A percentile compares a stretch with the other conserved stretches of the same genome.
These are phyloP conservation scores for Nigrospora osmanthi DNA, from an alignment of 2,329 filamentous ascomycete species.

Conservation along the genomic window DNA sequence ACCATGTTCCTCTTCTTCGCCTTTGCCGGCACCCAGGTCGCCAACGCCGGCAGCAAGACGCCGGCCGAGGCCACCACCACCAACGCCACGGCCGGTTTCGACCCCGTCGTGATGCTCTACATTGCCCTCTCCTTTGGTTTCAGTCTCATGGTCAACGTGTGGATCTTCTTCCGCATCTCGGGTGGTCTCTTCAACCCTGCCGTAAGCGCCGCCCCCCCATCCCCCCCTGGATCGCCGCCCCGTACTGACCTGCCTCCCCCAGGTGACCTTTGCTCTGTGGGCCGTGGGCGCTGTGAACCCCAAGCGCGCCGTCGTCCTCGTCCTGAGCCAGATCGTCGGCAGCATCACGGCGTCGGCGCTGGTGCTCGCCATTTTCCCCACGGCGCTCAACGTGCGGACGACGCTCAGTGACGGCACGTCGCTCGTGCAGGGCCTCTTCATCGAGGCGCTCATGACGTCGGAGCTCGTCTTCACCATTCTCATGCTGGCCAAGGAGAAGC, in stretches of 20 bases:
- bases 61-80: conserved; percentile 5
- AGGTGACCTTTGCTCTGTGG: conserved; percentile 9
- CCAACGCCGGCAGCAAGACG: conserved; percentile 20
- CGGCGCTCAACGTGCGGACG: conserved; percentile 36
- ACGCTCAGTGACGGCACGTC: conserved; percentile 33
- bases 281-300: conserved; percentile 4
- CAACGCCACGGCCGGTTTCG: conserved; percentile 6
- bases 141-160: conserved; percentile 26
- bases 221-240: too few relatives aligned
- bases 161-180: conserved; percentile 29
- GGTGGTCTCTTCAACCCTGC: conserved; percentile 13
- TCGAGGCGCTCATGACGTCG: conserved; percentile 46
- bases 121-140: conserved; percentile 24
- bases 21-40: conserved; percentile 29
- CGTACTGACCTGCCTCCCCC: neutral
- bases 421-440: conserved; percentile 41
- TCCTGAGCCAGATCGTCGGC: conserved; percentile 8
- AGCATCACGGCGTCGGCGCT: conserved; percentile 21
- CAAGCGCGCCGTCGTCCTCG: conserved; percentile 6
- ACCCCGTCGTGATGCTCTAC: conserved; percentile 16
- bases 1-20: conserved; percentile 36
- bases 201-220: conserved; percentile 1
- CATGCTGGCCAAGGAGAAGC: conserved; percentile 56
- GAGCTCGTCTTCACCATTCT: conserved; percentile 46
- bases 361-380: conserved; percentile 33